Base-by-base conservation (phyloP, 139 green algal species). In the Chlamydomonas sp. region DNA sequence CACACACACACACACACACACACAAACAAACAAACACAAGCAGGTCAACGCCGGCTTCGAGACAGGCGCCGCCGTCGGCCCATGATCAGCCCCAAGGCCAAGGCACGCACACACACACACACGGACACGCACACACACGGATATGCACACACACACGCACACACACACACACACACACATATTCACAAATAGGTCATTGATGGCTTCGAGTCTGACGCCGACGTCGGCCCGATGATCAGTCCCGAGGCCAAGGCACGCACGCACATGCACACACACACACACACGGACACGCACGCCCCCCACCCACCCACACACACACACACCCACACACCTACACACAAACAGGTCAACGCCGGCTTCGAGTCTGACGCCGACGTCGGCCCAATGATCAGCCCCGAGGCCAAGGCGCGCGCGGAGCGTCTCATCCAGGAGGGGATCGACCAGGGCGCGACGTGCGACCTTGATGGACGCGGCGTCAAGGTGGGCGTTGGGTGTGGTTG, bases 171-270 rank as follows among this genome's bases (percentile, higher is more conserved):
- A n/a, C n/a, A n/a, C n/a, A n/a, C n/a, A n/a, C n/a, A n/a, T n/a
- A n/a, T n/a, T n/a, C n/a, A n/a, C n/a, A n/a, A n/a, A n/a, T n/a
- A 89, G 73, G 82, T 97, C 39, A 81, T 66, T 2, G 87, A 81
- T 16, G 93, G 93, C 16, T 80, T 75, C 48, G 91, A 96, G 67
- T 13, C 67, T 16, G 90, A 84, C 5, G 79, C 74, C 5, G 94
- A 98, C 70, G 70, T 98, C 6, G 93, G 94, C 1, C 93, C 93
- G 2, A 69, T 98, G 37, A 97, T 98, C 66, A 90, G 72, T 6
- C 67, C 67, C 0, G 76, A 87, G 64, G 78, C 86, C 62, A 79
- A 83, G 72, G 59, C 78, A 3, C 79, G 93, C 30, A n/a, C n/a
- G n/a, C n/a, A n/a, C n/a, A n/a, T n/a, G n/a, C n/a, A n/a, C 48